phyloP scores from a whole-genome alignment of 768 basidiomycete species.

The Leccinum longicurvipes region DNA sequence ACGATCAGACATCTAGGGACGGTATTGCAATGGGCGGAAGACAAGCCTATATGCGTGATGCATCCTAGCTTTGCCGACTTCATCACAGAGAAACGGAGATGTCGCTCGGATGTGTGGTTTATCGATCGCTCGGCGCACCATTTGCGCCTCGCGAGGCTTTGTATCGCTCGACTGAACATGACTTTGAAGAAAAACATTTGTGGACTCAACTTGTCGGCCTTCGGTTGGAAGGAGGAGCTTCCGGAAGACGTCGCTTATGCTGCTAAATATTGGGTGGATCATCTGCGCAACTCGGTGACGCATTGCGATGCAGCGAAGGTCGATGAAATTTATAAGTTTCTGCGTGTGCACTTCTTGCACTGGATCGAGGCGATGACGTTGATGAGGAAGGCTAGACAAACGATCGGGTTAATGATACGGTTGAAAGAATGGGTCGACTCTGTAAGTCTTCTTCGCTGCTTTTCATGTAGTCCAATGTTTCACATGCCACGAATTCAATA shows the following conservation, averaged over 20 bases:
- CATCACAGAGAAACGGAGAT: conserved; percentile 29
- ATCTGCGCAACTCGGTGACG: conserved; percentile 19
- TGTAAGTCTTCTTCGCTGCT: conserved; percentile 9
- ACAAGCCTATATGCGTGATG: conserved; percentile 28
- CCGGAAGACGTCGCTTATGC: conserved; percentile 27
- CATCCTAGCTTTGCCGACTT: conserved; percentile 36
- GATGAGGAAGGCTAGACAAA: conserved; percentile 31
- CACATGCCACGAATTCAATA: conserved; percentile 3
- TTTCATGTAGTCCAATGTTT: neutral
- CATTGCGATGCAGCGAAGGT: conserved; percentile 2
- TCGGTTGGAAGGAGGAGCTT: conserved; percentile 13
- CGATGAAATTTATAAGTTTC: conserved; percentile 19
- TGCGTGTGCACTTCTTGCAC: conserved; percentile 28
- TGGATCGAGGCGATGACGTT: conserved; percentile 34
- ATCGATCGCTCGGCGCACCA: conserved; percentile 24
- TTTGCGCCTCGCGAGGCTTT: conserved; percentile 23
- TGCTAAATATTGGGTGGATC: conserved; percentile 28
- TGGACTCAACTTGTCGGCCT: conserved; percentile 18
- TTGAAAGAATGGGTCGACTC: conserved; percentile 25
- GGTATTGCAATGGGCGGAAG: conserved; percentile 27
- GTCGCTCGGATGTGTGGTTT: conserved; percentile 27
- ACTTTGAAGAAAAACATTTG: conserved; percentile 27
- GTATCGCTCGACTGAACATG: conserved; percentile 16
- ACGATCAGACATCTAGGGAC: conserved; percentile 27
- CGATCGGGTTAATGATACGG: conserved; percentile 25